Base-by-base conservation (phyloP, 2,329 filamentous ascomycete genomes). In the Paramyrothecium roridum region DNA sequence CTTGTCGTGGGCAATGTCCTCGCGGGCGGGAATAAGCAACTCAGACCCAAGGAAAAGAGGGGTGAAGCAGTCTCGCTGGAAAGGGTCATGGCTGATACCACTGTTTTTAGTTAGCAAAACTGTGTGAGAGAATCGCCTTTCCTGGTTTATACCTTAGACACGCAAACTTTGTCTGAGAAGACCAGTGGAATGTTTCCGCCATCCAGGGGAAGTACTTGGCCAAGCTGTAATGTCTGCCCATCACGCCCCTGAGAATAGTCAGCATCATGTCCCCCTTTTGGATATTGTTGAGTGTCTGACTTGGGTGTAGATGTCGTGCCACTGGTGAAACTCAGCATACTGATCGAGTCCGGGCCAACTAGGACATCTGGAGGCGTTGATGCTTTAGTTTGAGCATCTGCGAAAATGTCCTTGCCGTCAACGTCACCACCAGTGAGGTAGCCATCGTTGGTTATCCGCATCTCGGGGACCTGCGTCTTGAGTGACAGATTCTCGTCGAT, bases 181-280 rank as follows among this genome's bases (percentile, higher is more conserved):
- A 87, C 50, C 93, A 79, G 47, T 84, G 78, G 70, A 96, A 97
- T 2, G 79, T 84, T 72, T 93, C 76, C 0, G 90, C 85, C 93
- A 98, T 98, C 92, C 91, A 98, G 19, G 86, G 85, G 67, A 93
- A 95, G 75, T 96, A 97, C 65, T 89, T 87, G 1, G 91, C 84
- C 57, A 97, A 76, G 48, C 85, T 89, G 75, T 89, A 97, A 73
- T 97, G 93, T 16, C 93, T 83, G 1, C 93, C 92, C 55, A 86
- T 81, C 17, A 97, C 93, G 62, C 90, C 91, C 77, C 96, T 96
- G 37, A 91, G 8, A 21, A 23, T 21, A 21, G 19, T 49, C 16
- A 49, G 22, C 47, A 30, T 48, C 46, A 21, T 26, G 47, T 26
- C 22, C 10, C 4, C 8, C 8, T 17, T 49, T 26, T 49, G 47